Conservation (phyloP, 768 basidiomycete species). For the Fomitopsis serialis region DNA sequence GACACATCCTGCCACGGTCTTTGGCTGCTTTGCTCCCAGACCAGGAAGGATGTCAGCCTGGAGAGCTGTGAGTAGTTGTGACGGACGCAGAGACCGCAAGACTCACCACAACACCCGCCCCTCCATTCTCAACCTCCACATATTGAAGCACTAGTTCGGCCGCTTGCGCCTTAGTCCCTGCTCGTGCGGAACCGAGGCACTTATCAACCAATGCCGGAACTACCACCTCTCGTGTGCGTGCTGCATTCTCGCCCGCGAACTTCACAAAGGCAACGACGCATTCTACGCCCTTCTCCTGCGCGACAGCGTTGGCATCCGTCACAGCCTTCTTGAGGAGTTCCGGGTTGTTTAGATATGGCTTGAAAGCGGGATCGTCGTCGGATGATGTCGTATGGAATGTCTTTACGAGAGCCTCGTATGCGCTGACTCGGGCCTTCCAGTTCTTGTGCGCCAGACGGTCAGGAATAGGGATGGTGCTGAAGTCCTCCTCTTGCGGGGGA, state of each 20-base stretch:
- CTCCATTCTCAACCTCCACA: conserved; percentile 89
- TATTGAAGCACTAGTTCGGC: conserved; percentile 85
- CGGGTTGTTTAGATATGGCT: conserved; percentile 74
- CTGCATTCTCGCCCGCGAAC: conserved; percentile 85
- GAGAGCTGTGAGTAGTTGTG: conserved; percentile 20
- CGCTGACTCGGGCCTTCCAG: conserved; percentile 97
- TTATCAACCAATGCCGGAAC: conserved; percentile 95
- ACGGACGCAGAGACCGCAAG: not conserved
- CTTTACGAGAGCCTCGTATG: conserved; percentile 83
- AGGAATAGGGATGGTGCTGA: conserved; percentile 66
- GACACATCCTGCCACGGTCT: conserved; percentile 79
- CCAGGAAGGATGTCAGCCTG: conserved; percentile 73
- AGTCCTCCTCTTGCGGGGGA: conserved; percentile 92
- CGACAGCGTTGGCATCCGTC: conserved; percentile 91
- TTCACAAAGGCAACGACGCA: conserved; percentile 82
- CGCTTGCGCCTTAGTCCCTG: conserved; percentile 85
- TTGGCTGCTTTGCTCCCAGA: conserved; percentile 89
- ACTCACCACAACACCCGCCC: conserved; percentile 84
- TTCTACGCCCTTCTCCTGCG: conserved; percentile 97
- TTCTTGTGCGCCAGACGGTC: conserved; percentile 92
- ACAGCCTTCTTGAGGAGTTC: conserved; percentile 83
- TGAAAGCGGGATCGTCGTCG: conserved; percentile 92
- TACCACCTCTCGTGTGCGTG: conserved; percentile 73
- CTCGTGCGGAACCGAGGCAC: conserved; percentile 85
- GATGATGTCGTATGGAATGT: conserved; percentile 86